Percentiles rank a stretch among this genome's conserved stretches.
Conservation (phyloP, 345 rosid species). For the Cardamine occulta region DNA sequence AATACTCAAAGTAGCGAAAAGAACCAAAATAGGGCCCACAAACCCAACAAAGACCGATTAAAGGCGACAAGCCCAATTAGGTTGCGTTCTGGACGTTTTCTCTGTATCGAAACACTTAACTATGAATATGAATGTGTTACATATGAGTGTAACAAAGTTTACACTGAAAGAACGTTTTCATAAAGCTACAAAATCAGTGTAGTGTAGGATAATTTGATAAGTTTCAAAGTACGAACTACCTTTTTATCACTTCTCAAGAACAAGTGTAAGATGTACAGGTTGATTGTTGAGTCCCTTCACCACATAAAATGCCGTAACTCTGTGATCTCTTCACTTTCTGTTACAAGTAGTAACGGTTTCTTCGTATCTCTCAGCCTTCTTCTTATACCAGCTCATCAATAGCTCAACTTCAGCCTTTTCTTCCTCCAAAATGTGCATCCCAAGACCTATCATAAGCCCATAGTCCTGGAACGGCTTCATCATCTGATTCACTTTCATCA, state of each 20-base stretch:
- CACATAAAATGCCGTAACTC: too few species aligned
- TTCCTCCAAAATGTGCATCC: neutral
- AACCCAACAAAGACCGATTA: too few species aligned
- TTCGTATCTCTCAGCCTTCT: neutral
- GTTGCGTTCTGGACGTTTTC: neutral
- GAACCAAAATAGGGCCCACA: too few species aligned
- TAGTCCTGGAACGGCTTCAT: conserved; percentile 31
- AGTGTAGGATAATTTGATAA: neutral
- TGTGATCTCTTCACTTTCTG: neutral
- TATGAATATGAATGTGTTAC: neutral
- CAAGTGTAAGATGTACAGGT: too few species aligned
- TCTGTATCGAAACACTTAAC: neutral
- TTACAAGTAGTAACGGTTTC: neutral
- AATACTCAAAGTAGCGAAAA: neutral
- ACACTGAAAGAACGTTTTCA: too few species aligned
- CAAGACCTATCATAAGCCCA: conserved; percentile 1
- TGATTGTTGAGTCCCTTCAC: too few species aligned
- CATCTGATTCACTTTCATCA: conserved; percentile 37
- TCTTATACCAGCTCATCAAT: neutral
- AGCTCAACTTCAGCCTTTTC: neutral
- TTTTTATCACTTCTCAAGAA: neutral
- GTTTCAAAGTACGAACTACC: neutral
- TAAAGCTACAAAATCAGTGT: too few species aligned
- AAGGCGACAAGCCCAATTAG: too few species aligned
- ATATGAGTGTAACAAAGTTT: neutral